These are phyloP conservation scores for Fusarium sambucinum DNA, from an alignment of 2,329 filamentous ascomycete genomes.

Conservation along the genomic window DNA sequence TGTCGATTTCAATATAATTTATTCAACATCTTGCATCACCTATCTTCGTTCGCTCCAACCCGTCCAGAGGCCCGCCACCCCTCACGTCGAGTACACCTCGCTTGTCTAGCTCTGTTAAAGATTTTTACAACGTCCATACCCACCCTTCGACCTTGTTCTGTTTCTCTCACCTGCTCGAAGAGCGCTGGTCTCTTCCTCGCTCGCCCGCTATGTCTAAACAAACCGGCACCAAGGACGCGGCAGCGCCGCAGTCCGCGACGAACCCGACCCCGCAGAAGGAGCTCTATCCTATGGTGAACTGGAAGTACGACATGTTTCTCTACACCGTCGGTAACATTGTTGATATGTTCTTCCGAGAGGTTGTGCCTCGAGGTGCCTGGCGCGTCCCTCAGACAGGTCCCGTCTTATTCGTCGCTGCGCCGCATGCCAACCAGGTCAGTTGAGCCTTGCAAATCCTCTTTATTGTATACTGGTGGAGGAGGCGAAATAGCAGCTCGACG, in stretches of 20 bases:
- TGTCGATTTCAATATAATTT: constrained; percentile 23
- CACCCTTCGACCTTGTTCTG: constrained; percentile 8
- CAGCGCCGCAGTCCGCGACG: constrained; percentile 44
- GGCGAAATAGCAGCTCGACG: background rate
- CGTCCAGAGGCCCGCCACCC: constrained; percentile 26
- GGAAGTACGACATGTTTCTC: constrained; percentile 82
- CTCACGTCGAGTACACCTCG: constrained; percentile 22
- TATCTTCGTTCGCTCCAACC: constrained; percentile 8
- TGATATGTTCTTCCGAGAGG: constrained; percentile 98
- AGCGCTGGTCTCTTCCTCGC: constrained; percentile 26
- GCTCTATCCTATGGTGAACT: constrained; percentile 76
- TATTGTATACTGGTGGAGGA: background rate
- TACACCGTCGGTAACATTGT: constrained; percentile 85
- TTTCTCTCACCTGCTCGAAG: constrained; percentile 2
- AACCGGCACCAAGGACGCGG: constrained; percentile 43
- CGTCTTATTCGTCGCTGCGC: constrained; percentile 94
- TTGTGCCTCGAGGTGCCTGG: constrained; percentile 95
- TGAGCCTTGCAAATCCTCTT: background rate
- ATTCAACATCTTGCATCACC: background rate
- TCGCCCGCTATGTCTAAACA: constrained; percentile 39
- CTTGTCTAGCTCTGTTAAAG: constrained; percentile 26
- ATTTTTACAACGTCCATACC: constrained; percentile 23
- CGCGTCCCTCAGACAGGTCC: constrained; percentile 90
- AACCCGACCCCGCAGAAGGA: constrained; percentile 59
- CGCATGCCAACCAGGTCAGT: constrained; percentile 92